phyloP scores from a whole-genome alignment of 768 basidiomycete species.

The Serendipita indica region DNA sequence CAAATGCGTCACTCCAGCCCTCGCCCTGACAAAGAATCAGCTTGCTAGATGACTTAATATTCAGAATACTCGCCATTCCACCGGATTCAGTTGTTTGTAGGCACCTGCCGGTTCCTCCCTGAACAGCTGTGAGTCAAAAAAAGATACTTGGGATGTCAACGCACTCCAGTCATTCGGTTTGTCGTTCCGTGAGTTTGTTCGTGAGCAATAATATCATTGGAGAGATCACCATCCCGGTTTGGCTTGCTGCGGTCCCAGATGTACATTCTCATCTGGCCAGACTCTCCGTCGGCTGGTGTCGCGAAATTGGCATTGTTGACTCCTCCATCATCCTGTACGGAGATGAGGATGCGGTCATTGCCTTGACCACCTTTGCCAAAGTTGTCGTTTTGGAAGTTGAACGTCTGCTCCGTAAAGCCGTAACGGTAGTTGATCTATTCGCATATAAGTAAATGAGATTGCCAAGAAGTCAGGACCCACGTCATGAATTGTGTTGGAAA shows the following conservation, averaged over 20 bases:
- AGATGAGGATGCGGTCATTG: constrained; percentile 24
- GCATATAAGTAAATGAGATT: not conserved
- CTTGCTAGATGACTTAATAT: not conserved
- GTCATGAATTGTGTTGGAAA: constrained; percentile 9
- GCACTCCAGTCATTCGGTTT: constrained; percentile 30
- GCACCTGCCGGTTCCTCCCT: constrained; percentile 8
- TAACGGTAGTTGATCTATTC: constrained; percentile 9
- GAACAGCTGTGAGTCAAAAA: not conserved
- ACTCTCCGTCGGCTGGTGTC: constrained; percentile 26
- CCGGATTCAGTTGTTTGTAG: constrained; percentile 21
- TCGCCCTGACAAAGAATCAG: not conserved
- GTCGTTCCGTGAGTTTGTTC: constrained; percentile 28
- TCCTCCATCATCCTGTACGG: constrained; percentile 22
- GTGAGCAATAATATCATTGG: constrained; percentile 26
- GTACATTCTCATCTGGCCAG: constrained; percentile 14
- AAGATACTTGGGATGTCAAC: not conserved
- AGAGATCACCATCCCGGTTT: constrained; percentile 27
- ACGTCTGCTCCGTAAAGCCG: constrained; percentile 13
- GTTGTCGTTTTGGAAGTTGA: constrained; percentile 29
- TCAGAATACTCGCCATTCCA: constrained; percentile 25
- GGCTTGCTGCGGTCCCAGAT: constrained; percentile 27
- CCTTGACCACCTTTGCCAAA: constrained; percentile 25
- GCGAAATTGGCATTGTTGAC: constrained; percentile 23
- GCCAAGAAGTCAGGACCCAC: not conserved
- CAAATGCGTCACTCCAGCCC: constrained; percentile 26